A percentile compares a stretch with the other conserved stretches of the same genome.
Conservation (phyloP, 2,329 filamentous ascomycete species). For the Pseudogymnoascus pannorum region DNA sequence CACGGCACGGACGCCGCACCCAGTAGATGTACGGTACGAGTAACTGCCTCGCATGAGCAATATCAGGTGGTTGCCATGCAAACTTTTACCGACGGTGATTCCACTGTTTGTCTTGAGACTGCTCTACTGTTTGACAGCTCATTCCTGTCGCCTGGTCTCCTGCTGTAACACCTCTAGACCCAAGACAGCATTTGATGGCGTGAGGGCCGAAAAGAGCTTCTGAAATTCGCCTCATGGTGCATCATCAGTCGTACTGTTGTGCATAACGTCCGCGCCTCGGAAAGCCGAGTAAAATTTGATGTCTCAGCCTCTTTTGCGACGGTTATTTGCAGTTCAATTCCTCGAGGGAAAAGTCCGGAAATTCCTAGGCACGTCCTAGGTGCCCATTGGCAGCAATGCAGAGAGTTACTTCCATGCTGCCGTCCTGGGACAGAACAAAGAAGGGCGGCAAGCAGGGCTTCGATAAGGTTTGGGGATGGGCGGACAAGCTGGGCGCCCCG, state of each 20-base stretch:
- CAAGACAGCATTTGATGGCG: neutral
- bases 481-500: slow-evolving; percentile 62
- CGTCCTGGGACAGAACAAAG: slow-evolving; percentile 48
- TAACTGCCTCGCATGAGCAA: slow-evolving; percentile 2
- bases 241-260: neutral
- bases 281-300: slow-evolving; percentile 2
- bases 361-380: neutral
- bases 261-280: neutral
- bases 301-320: slow-evolving; percentile 1
- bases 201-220: neutral
- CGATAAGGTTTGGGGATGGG: slow-evolving; percentile 62
- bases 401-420: slow-evolving; percentile 27
- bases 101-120: neutral
- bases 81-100: neutral
- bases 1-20: neutral
- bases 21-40: slow-evolving; percentile 1
- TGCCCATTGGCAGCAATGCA: slow-evolving; percentile 21
- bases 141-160: neutral
- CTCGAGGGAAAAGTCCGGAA: neutral
- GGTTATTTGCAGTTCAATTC: neutral
- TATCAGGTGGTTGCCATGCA: slow-evolving; percentile 2
- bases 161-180: neutral
- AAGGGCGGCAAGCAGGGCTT: slow-evolving; percentile 57
- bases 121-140: neutral
- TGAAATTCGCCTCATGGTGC: neutral